Conservation (phyloP, 495 filamentous ascomycete genomes). For the Talaromyces adpressus region DNA sequence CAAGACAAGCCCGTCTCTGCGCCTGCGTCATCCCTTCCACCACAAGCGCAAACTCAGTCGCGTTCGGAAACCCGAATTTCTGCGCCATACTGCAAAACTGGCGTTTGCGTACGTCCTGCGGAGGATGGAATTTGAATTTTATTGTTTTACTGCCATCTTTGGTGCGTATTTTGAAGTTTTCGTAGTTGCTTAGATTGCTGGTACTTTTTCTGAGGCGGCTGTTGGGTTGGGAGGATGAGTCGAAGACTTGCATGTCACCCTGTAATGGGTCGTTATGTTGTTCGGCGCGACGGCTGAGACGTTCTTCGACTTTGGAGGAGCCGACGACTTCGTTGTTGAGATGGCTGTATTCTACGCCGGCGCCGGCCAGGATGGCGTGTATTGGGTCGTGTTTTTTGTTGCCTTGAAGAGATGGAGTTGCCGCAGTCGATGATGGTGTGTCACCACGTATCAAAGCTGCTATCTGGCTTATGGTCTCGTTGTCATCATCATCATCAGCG, state of each 20-base stretch:
- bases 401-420: constrained; percentile 8
- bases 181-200: constrained; percentile 6
- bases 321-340: constrained; percentile 96
- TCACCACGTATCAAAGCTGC: constrained; percentile 61
- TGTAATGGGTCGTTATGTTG: constrained; percentile 46
- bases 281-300: constrained; percentile 68
- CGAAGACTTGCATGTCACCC: constrained; percentile 45
- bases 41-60: constrained; percentile 82
- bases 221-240: constrained; percentile 20
- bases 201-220: constrained; percentile 1
- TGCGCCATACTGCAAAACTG: constrained; percentile 90
- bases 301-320: constrained; percentile 74
- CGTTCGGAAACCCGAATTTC: constrained; percentile 66
- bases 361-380: constrained; percentile 79
- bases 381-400: constrained; percentile 62
- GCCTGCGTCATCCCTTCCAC: constrained; percentile 93
- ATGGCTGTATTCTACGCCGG: constrained; percentile 92
- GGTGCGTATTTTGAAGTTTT: constrained; percentile 9
- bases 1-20: constrained; percentile 70
- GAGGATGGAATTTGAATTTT: constrained; percentile 68
- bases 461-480: constrained; percentile 70
- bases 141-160: constrained; percentile 22
- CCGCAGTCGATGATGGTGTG: constrained; percentile 13
- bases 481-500: constrained; percentile 37
- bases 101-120: constrained; percentile 62